Evolutionary conservation across 805 yeast species (phyloP).

Genomic region (Nakazawaea pomicola): DNA sequence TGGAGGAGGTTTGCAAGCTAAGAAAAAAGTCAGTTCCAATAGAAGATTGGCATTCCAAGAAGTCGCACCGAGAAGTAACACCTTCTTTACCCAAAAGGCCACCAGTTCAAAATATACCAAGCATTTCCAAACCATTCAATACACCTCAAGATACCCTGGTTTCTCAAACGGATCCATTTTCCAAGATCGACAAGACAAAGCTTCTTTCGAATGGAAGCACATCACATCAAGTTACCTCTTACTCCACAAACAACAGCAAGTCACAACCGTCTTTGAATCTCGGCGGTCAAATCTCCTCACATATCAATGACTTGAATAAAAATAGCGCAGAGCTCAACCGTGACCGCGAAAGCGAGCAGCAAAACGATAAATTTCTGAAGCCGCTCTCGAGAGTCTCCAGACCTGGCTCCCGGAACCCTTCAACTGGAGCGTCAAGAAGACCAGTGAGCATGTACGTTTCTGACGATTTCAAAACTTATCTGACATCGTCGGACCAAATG

Average conservation of each 20-base stretch:
- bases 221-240: background rate
- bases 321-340: slow-evolving; percentile 3
- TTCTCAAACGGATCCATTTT: slow-evolving; percentile 36
- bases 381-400: slow-evolving; percentile 3
- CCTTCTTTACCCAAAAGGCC: slow-evolving; percentile 12
- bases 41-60: slow-evolving; percentile 28
- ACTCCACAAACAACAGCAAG: slow-evolving; percentile 3
- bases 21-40: slow-evolving; percentile 43
- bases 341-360: too few relatives aligned
- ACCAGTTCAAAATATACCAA: background rate
- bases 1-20: slow-evolving; percentile 64
- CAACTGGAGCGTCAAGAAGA: slow-evolving; percentile 15
- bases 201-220: slow-evolving; percentile 15
- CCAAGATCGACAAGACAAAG: slow-evolving; percentile 36
- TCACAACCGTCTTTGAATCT: slow-evolving; percentile 9
- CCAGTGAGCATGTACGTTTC: slow-evolving; percentile 32
- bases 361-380: slow-evolving; percentile 1
- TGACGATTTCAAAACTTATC: slow-evolving; percentile 11
- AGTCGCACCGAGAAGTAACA: slow-evolving; percentile 11
- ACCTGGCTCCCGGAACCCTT: slow-evolving; percentile 5
- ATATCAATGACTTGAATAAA: background rate
- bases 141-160: slow-evolving; percentile 17
- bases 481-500: slow-evolving; percentile 6
- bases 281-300: slow-evolving; percentile 2
- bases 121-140: slow-evolving; percentile 7